Percentiles rank a stretch among this genome's conserved stretches.
These are phyloP conservation scores for Rhododendron williamsianum DNA, from an alignment of 148 eudicot species.

Conservation along the genomic window DNA sequence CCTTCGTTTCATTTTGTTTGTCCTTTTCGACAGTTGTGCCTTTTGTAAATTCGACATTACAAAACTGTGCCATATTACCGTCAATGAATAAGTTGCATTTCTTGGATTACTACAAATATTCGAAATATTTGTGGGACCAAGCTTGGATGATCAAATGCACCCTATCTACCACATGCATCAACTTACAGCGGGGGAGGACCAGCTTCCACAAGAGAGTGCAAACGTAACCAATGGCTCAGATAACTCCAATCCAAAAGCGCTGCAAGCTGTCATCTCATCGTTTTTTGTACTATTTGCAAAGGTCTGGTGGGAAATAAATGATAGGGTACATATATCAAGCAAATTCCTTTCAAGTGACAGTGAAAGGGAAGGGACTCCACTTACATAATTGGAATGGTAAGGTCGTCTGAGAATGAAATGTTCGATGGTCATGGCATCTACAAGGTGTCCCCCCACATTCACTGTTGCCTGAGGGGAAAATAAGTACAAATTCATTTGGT, in stretches of 20 bases:
- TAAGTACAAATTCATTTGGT: neutral
- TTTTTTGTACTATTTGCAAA: constrained; percentile 36
- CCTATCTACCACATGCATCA: neutral
- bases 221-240: constrained; percentile 84
- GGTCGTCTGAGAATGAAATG: constrained; percentile 37
- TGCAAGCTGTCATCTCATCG: constrained; percentile 40
- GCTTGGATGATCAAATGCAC: neutral
- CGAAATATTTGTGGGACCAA: neutral
- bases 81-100: neutral
- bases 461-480: constrained; percentile 34
- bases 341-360: neutral
- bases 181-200: constrained; percentile 96
- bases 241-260: constrained; percentile 61
- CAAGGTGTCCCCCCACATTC: constrained; percentile 24
- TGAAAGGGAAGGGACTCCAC: neutral
- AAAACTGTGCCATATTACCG: neutral
- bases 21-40: neutral
- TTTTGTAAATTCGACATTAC: neutral
- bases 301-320: constrained; percentile 24
- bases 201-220: constrained; percentile 87
- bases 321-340: neutral
- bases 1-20: neutral
- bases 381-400: constrained; percentile 40
- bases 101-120: neutral
- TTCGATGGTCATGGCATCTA: constrained; percentile 35